A percentile compares a stretch with the other conserved stretches of the same genome.
These are phyloP conservation scores for Penicillium sp. DNA, from an alignment of 2,329 filamentous ascomycete genomes.

Conservation along the genomic window DNA sequence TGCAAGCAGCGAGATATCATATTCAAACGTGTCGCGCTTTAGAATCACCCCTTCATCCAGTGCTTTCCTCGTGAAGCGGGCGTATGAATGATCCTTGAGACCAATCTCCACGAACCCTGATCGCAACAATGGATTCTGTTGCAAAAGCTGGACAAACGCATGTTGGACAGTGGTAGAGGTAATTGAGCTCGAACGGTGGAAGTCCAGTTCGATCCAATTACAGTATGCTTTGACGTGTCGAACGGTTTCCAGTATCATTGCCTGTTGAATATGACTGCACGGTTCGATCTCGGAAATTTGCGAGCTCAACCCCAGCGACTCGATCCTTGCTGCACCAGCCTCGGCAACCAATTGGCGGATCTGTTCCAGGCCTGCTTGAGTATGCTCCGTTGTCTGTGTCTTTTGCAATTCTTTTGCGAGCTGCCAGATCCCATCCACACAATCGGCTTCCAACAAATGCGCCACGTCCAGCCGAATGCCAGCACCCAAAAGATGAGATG, in stretches of 20 bases:
- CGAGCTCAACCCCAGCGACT: constrained; percentile 25
- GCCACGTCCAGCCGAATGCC: constrained; percentile 56
- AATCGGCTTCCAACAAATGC: constrained; percentile 57
- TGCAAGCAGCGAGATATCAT: constrained; percentile 33
- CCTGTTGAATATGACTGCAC: constrained; percentile 69
- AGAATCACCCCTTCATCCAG: constrained; percentile 46
- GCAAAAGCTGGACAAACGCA: constrained; percentile 49
- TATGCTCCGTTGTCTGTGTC: constrained; percentile 19
- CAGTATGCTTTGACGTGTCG: constrained; percentile 61
- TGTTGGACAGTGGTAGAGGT: constrained; percentile 40
- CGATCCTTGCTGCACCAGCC: constrained; percentile 41
- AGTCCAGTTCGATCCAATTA: constrained; percentile 68
- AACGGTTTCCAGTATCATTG: constrained; percentile 74
- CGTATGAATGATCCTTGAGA: constrained; percentile 46
- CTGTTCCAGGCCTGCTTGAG: constrained; percentile 9
- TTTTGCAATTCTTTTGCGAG: constrained; percentile 24
- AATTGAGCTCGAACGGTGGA: constrained; percentile 37
- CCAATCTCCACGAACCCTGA: constrained; percentile 63
- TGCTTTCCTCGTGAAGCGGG: constrained; percentile 59
- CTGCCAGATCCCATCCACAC: constrained; percentile 37
- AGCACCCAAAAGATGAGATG: constrained; percentile 56
- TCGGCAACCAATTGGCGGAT: constrained; percentile 21
- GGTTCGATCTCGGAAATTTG: constrained; percentile 43
- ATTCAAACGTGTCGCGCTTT: constrained; percentile 38
- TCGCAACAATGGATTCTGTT: constrained; percentile 62